Evolutionary conservation across 192 early-diverging fungal species (phyloP).

Genomic region (Backusella circina): DNA sequence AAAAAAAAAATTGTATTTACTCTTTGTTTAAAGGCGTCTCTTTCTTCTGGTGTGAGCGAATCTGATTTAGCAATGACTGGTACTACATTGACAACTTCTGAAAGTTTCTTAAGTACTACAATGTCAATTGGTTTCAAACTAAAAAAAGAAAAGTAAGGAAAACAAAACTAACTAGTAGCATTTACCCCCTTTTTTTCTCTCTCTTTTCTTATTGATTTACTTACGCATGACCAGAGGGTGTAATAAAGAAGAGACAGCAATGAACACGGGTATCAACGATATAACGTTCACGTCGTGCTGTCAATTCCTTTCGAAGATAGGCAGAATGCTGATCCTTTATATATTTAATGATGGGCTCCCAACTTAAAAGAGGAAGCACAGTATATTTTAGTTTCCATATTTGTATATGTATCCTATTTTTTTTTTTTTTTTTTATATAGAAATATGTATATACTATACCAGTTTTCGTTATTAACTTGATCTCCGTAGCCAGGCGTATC

Average conservation of each 20-base stretch:
- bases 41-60: constrained; percentile 83
- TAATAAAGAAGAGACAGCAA: constrained; percentile 93
- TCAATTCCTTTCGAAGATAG: constrained; percentile 91
- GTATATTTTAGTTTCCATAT: constrained; percentile 75
- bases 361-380: constrained; percentile 62
- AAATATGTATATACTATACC: constrained; percentile 47
- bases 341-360: constrained; percentile 97
- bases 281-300: constrained; percentile 79
- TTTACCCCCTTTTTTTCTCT: background rate
- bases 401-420: background rate
- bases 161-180: background rate
- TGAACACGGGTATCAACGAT: constrained; percentile 95
- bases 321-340: constrained; percentile 98
- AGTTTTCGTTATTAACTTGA: constrained; percentile 98
- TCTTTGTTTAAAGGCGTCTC: constrained; percentile 74
- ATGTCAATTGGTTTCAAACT: constrained; percentile 88
- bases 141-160: background rate
- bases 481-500: constrained; percentile 98
- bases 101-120: constrained; percentile 79
- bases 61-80: constrained; percentile 90
- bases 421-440: too few species aligned
- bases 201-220: constrained; percentile 11
- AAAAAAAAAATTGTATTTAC: constrained; percentile 30
- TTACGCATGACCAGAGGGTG: constrained; percentile 91
- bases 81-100: constrained; percentile 82